phyloP scores from a whole-genome alignment of 2,329 filamentous ascomycete species.

The Hymenoscyphus repandus region DNA sequence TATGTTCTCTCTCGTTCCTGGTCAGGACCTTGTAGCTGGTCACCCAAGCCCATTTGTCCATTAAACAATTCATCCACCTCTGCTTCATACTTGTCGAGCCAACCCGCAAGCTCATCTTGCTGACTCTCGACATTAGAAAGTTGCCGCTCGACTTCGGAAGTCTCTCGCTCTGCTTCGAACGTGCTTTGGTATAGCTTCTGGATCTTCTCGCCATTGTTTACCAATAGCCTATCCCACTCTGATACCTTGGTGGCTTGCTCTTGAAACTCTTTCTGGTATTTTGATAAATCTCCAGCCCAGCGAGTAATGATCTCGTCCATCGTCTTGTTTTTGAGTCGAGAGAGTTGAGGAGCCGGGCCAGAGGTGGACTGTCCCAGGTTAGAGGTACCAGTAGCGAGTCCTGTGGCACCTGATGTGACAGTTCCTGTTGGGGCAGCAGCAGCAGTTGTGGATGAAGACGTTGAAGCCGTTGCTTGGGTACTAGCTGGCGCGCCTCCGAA shows the following conservation, averaged over 20 bases:
- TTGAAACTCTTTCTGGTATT: slow-evolving; percentile 96
- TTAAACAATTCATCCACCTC: slow-evolving; percentile 87
- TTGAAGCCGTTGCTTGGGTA: neutral
- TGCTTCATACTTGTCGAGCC: slow-evolving; percentile 85
- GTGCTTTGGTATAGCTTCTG: slow-evolving; percentile 88
- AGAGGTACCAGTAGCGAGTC: slow-evolving; percentile 11
- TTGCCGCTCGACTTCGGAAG: slow-evolving; percentile 89
- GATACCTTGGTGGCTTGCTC: slow-evolving; percentile 82
- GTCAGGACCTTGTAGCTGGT: slow-evolving; percentile 79
- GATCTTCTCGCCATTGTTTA: slow-evolving; percentile 93
- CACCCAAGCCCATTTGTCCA: slow-evolving; percentile 69
- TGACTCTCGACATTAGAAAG: slow-evolving; percentile 84
- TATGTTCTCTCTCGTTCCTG: slow-evolving; percentile 95
- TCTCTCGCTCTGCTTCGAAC: slow-evolving; percentile 88
- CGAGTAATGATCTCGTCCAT: slow-evolving; percentile 98
- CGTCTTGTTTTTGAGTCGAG: slow-evolving; percentile 93
- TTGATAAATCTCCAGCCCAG: slow-evolving; percentile 91
- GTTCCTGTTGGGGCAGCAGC: slow-evolving; percentile 9
- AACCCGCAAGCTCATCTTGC: slow-evolving; percentile 82
- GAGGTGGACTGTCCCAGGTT: slow-evolving; percentile 67
- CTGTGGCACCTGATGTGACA: slow-evolving; percentile 13
- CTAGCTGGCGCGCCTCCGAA: slow-evolving; percentile 19
- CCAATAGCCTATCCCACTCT: slow-evolving; percentile 81
- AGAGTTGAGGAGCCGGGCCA: slow-evolving; percentile 78
- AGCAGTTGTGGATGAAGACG: slow-evolving; percentile 16